These are phyloP conservation scores for Septoria petroselini DNA, from an alignment of 2,329 filamentous ascomycete genomes.

Conservation along the genomic window DNA sequence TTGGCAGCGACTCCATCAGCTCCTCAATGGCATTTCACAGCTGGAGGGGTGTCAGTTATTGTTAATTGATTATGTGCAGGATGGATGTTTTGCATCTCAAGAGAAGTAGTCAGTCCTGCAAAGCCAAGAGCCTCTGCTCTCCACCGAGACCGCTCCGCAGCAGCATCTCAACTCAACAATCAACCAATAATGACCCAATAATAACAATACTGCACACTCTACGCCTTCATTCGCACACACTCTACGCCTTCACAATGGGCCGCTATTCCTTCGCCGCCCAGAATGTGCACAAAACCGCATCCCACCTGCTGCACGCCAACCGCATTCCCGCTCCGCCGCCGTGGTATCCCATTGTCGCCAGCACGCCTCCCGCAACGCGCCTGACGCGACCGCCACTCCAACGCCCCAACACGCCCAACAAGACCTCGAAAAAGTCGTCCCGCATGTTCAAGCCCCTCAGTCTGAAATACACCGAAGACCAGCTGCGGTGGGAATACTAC, in stretches of 20 bases:
- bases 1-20: constrained; percentile 25
- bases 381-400: constrained; percentile 56
- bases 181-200: constrained; percentile 6
- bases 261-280: constrained; percentile 52
- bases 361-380: constrained; percentile 59
- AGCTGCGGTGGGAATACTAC: constrained; percentile 77
- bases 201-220: no score
- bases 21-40: constrained; percentile 21
- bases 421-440: constrained; percentile 59
- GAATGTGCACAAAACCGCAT: constrained; percentile 53
- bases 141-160: constrained; percentile 7
- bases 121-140: not conserved
- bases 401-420: constrained; percentile 49
- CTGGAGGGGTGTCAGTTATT: not conserved
- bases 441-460: constrained; percentile 75
- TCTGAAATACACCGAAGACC: constrained; percentile 80
- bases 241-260: constrained; percentile 51
- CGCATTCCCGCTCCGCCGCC: constrained; percentile 45
- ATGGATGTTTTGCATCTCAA: not conserved
- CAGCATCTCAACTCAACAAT: constrained; percentile 1
- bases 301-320: constrained; percentile 48
- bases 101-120: no score
- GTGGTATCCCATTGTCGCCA: constrained; percentile 57
- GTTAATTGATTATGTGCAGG: not conserved
- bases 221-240: no score